A percentile compares a stretch with the other conserved stretches of the same genome.
Evolutionary conservation across 1,284 basidiomycete genomes (phyloP).

Genomic region (Violaceomyces palustris): DNA sequence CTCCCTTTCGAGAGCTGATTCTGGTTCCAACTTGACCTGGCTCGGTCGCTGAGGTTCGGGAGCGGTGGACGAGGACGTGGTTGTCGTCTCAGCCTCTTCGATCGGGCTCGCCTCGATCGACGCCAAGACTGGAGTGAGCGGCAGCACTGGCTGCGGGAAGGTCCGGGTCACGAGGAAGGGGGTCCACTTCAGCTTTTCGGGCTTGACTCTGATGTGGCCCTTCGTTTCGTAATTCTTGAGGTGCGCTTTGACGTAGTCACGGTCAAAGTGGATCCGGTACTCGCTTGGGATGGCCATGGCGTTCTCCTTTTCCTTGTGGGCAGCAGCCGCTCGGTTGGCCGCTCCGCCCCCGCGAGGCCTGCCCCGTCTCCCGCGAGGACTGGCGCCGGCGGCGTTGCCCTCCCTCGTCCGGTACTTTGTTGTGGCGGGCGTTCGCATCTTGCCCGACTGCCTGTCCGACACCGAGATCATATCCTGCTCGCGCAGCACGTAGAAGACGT

Average conservation of each 20-base stretch:
- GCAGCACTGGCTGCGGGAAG: constrained; percentile 22
- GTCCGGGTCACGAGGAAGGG: constrained; percentile 74
- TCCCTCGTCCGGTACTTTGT: constrained; percentile 33
- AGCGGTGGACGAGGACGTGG: too few relatives aligned
- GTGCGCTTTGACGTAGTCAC: constrained; percentile 64
- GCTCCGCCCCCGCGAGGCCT: not conserved
- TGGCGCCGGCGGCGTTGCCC: constrained; percentile 4
- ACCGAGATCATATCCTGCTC: constrained; percentile 72
- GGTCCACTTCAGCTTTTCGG: constrained; percentile 88
- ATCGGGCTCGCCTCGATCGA: too few relatives aligned
- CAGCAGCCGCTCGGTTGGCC: not conserved
- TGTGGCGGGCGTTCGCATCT: constrained; percentile 31
- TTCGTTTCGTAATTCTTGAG: constrained; percentile 71
- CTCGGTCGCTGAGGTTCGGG: too few relatives aligned
- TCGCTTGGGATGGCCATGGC: constrained; percentile 62
- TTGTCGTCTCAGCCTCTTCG: too few relatives aligned
- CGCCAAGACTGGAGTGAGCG: constrained; percentile 1
- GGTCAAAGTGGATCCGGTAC: constrained; percentile 75
- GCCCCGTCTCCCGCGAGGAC: not conserved
- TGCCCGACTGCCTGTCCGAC: constrained; percentile 33
- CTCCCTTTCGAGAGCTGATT: constrained; percentile 12
- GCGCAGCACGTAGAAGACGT: constrained; percentile 72
- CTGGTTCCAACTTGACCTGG: constrained; percentile 13
- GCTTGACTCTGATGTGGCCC: constrained; percentile 71
- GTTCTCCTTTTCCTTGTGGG: constrained; percentile 54